phyloP scores from a whole-genome alignment of 768 basidiomycete genomes.

The Tephrocybe sp. region DNA sequence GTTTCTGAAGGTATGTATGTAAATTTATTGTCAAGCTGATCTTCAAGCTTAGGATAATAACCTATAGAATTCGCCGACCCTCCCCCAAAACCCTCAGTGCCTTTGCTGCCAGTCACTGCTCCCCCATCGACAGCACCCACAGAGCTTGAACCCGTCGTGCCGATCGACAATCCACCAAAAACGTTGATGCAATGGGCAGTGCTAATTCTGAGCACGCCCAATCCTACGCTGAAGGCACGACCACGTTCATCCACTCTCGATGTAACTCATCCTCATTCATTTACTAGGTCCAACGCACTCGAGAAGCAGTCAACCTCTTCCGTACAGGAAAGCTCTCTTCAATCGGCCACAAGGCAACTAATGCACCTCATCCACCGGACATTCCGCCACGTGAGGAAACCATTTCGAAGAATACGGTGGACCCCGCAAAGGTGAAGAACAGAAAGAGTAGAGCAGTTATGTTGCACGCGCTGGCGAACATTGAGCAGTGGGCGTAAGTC shows the following conservation, averaged over 20 bases:
- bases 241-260: not conserved
- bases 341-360: slow-evolving; percentile 55
- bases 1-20: slow-evolving; percentile 62
- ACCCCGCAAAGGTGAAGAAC: slow-evolving; percentile 56
- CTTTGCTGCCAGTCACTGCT: slow-evolving; percentile 15
- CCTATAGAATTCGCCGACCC: slow-evolving; percentile 64
- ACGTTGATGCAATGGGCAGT: slow-evolving; percentile 79
- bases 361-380: slow-evolving; percentile 54
- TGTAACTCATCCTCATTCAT: not conserved
- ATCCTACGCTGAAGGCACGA: slow-evolving; percentile 59
- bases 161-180: slow-evolving; percentile 46
- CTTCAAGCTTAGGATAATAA: not conserved
- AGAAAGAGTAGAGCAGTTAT: slow-evolving; percentile 67
- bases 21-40: not conserved
- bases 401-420: slow-evolving; percentile 49
- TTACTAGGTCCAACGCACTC: slow-evolving; percentile 60
- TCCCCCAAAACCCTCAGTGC: slow-evolving; percentile 34
- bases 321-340: slow-evolving; percentile 65
- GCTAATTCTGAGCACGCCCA: slow-evolving; percentile 70
- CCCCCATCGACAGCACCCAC: slow-evolving; percentile 2
- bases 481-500: slow-evolving; percentile 87
- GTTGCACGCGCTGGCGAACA: slow-evolving; percentile 81
- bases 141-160: slow-evolving; percentile 47
- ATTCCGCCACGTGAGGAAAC: slow-evolving; percentile 59
- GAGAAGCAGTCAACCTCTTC: slow-evolving; percentile 66